Percentiles rank a stretch among this genome's conserved stretches.
Evolutionary conservation across 2,329 filamentous ascomycete genomes (phyloP).

Genomic region (Colletotrichum chlorophyti): DNA sequence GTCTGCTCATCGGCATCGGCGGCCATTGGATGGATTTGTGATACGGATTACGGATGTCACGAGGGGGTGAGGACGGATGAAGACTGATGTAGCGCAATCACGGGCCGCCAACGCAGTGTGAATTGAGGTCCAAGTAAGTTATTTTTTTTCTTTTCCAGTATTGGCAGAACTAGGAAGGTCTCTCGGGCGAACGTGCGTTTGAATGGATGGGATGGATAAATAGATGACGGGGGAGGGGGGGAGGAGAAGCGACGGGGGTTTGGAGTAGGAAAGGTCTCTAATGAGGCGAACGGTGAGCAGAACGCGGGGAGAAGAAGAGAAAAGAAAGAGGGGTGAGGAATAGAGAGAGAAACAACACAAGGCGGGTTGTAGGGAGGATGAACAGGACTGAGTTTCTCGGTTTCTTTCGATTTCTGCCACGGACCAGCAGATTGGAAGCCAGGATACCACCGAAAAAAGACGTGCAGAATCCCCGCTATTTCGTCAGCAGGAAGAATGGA

Average conservation of each 20-base stretch:
- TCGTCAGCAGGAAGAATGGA: conserved; percentile 17
- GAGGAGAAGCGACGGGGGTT: background rate
- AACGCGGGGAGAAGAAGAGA: background rate
- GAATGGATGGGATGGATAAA: background rate
- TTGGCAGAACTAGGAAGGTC: conserved; percentile 9
- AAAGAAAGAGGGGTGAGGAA: background rate
- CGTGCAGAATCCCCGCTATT: conserved; percentile 25
- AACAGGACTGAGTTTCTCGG: too few relatives aligned
- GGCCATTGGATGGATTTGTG: conserved; percentile 10
- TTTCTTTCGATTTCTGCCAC: too few relatives aligned
- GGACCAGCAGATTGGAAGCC: too few relatives aligned
- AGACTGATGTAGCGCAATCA: background rate
- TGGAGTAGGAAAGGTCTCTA: background rate
- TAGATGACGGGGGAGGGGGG: background rate
- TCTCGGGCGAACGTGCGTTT: too few relatives aligned
- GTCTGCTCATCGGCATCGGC: conserved; percentile 22
- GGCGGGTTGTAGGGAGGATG: too few relatives aligned
- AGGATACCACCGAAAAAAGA: background rate
- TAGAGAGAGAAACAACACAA: too few relatives aligned
- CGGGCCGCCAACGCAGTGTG: background rate
- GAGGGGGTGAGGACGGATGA: too few relatives aligned
- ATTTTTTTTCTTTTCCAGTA: too few relatives aligned
- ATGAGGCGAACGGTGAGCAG: background rate
- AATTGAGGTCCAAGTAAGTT: conserved; percentile 12
- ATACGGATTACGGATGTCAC: background rate